A percentile compares a stretch with the other conserved stretches of the same genome.
Conservation (phyloP, 371 early-diverging fungal genomes). For the Mortierella sp. region DNA sequence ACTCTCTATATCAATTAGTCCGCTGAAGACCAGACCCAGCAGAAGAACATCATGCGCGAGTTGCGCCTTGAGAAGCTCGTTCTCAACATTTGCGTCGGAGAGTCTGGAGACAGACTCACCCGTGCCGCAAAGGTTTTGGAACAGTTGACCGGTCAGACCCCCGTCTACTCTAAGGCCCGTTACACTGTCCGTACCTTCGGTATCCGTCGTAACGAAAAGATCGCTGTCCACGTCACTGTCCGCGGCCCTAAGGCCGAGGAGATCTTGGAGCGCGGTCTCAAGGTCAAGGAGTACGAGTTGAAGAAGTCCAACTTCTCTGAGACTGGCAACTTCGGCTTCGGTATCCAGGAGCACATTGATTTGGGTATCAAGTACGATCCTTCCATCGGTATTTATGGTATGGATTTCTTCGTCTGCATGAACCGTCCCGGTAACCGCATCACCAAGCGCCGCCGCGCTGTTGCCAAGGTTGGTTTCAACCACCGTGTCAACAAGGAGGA, state of each 20-base stretch:
- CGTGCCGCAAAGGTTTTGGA: slow-evolving; percentile 99
- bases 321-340: slow-evolving; percentile 99
- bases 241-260: slow-evolving; percentile 92
- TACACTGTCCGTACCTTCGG: slow-evolving; percentile 99
- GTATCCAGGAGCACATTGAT: slow-evolving; percentile 99
- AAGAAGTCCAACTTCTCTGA: slow-evolving; percentile 95
- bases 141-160: slow-evolving; percentile 99
- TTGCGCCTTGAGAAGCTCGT: slow-evolving; percentile 99
- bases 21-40: slow-evolving; percentile 63
- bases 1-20: slow-evolving; percentile 49
- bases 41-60: slow-evolving; percentile 80
- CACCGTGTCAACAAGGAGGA: slow-evolving; percentile 96
- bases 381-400: slow-evolving; percentile 97
- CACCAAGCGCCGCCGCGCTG: slow-evolving; percentile 94
- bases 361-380: slow-evolving; percentile 99
- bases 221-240: slow-evolving; percentile 99
- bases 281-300: slow-evolving; percentile 99
- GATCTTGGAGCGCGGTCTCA: slow-evolving; percentile 99
- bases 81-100: slow-evolving; percentile 99
- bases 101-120: slow-evolving; percentile 99
- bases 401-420: slow-evolving; percentile 91
- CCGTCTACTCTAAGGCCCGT: slow-evolving; percentile 99
- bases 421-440: slow-evolving; percentile 98
- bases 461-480: slow-evolving; percentile 88
- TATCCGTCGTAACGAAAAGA: slow-evolving; percentile 99